phyloP scores from a whole-genome alignment of 345 rosid genomes.

The Acer saccharum region DNA sequence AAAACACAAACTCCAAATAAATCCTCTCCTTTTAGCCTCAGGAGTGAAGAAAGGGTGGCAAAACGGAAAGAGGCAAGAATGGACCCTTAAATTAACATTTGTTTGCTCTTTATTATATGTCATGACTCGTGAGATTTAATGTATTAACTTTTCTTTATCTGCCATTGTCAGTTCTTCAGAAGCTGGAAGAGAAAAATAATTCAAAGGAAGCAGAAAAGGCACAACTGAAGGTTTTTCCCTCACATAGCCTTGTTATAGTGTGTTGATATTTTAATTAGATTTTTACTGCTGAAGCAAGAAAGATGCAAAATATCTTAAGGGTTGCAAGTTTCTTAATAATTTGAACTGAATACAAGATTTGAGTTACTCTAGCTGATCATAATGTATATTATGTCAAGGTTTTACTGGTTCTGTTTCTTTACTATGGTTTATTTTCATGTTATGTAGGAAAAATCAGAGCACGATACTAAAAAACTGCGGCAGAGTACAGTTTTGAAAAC shows the following conservation, averaged over 20 bases:
- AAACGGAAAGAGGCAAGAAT: slow-evolving; percentile 78
- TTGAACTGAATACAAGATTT: neutral
- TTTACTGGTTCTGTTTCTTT: neutral
- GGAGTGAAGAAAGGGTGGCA: slow-evolving; percentile 82
- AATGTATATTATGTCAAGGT: neutral
- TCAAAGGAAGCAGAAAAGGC: slow-evolving; percentile 40
- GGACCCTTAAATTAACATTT: neutral
- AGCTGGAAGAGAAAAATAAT: slow-evolving; percentile 59
- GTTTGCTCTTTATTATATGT: neutral
- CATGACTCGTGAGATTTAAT: slow-evolving; percentile 12
- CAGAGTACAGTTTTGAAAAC: slow-evolving; percentile 30
- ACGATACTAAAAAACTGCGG: slow-evolving; percentile 21
- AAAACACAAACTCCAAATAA: slow-evolving; percentile 42
- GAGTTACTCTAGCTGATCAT: neutral
- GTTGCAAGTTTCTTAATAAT: slow-evolving; percentile 1
- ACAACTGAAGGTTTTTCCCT: slow-evolving; percentile 39
- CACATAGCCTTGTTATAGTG: slow-evolving; percentile 3
- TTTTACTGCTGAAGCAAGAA: neutral
- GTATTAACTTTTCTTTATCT: slow-evolving; percentile 14
- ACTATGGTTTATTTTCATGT: neutral
- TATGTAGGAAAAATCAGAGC: slow-evolving; percentile 33
- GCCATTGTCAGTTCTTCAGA: slow-evolving; percentile 56
- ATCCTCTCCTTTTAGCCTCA: slow-evolving; percentile 67
- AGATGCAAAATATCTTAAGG: neutral
- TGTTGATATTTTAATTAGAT: neutral